Evolutionary conservation across 495 filamentous ascomycete species (phyloP).

Genomic region (Entonaema liquescens): DNA sequence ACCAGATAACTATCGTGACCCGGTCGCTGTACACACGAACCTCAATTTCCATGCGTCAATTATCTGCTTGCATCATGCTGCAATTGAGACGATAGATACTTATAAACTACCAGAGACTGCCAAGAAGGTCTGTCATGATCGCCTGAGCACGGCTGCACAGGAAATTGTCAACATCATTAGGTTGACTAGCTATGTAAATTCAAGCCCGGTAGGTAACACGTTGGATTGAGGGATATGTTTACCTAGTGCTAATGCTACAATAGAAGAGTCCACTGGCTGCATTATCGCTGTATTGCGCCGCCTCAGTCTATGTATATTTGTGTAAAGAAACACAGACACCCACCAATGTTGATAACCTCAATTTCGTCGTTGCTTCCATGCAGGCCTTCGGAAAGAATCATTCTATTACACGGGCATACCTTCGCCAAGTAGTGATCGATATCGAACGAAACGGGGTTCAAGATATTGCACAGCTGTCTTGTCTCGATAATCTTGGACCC

Average conservation of each 20-base stretch:
- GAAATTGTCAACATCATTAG: slow-evolving; percentile 58
- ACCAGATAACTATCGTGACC: slow-evolving; percentile 49
- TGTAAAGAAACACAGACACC: slow-evolving; percentile 41
- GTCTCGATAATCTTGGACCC: slow-evolving; percentile 18
- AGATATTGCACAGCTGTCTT: slow-evolving; percentile 26
- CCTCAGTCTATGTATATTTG: slow-evolving; percentile 51
- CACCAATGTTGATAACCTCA: slow-evolving; percentile 47
- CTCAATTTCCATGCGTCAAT: slow-evolving; percentile 55
- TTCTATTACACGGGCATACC: slow-evolving; percentile 50
- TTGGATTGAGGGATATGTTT: background rate
- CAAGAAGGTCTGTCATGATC: slow-evolving; percentile 45
- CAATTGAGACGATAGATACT: slow-evolving; percentile 52
- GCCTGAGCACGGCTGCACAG: slow-evolving; percentile 49
- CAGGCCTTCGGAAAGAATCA: slow-evolving; percentile 48
- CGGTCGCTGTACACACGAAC: slow-evolving; percentile 53
- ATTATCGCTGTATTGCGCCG: slow-evolving; percentile 54
- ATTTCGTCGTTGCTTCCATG: slow-evolving; percentile 54
- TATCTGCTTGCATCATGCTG: slow-evolving; percentile 56
- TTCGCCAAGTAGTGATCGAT: slow-evolving; percentile 53
- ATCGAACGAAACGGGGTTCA: slow-evolving; percentile 49
- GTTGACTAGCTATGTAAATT: slow-evolving; percentile 44
- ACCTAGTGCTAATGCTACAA: slow-evolving; percentile 6
- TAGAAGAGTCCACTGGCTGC: slow-evolving; percentile 53
- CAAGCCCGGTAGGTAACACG: slow-evolving; percentile 38
- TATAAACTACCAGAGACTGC: slow-evolving; percentile 45